phyloP scores from a whole-genome alignment of 192 early-diverging fungal genomes.

The Diversispora eburnea region DNA sequence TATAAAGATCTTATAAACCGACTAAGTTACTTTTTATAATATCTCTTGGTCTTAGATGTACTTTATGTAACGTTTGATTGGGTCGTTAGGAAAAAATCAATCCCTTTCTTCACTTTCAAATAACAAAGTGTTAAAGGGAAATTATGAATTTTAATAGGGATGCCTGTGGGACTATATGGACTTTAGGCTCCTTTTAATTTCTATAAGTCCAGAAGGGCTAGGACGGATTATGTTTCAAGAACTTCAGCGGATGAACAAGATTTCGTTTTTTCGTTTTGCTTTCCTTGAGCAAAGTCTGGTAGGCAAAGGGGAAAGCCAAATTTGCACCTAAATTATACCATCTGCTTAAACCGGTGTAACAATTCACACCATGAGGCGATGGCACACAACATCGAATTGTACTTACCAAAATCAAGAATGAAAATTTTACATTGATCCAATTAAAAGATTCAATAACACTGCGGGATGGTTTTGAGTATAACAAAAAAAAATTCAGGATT shows the following conservation, averaged over 20 bases:
- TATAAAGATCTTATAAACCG: not conserved
- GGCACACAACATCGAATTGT: not conserved
- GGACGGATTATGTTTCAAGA: not conserved
- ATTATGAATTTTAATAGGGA: conserved; percentile 2
- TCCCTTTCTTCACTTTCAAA: conserved; percentile 15
- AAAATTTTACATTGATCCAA: too few relatives aligned
- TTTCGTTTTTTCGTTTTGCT: conserved; percentile 19
- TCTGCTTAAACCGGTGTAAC: conserved; percentile 8
- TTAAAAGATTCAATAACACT: too few relatives aligned
- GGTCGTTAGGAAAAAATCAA: conserved; percentile 25
- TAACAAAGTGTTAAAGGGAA: not conserved
- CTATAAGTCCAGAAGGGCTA: conserved; percentile 24
- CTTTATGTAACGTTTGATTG: conserved; percentile 4
- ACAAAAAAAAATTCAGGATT: too few relatives aligned
- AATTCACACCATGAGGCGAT: conserved; percentile 9
- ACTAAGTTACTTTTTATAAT: not conserved
- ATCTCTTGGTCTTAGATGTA: conserved; percentile 11
- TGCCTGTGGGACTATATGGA: conserved; percentile 29
- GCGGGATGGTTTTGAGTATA: too few relatives aligned
- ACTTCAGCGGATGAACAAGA: conserved; percentile 16
- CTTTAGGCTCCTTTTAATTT: conserved; percentile 26
- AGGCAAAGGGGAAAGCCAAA: not conserved
- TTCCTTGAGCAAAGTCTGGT: conserved; percentile 19
- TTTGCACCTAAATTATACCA: not conserved
- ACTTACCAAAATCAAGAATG: too few relatives aligned